Base-by-base conservation (phyloP, 306 rosid genomes). In the Hippophae gyantsensis region DNA sequence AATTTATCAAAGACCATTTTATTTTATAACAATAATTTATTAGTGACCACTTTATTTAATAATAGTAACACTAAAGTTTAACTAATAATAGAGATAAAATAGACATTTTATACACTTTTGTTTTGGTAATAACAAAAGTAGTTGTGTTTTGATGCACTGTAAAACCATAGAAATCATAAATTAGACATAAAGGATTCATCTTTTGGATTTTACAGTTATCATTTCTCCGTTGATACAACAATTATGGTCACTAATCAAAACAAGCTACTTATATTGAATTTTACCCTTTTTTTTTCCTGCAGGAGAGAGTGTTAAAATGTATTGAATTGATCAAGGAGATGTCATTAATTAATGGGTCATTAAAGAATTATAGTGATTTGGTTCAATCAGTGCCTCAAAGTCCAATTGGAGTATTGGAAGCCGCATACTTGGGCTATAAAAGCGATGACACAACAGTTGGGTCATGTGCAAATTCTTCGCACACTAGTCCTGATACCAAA, bases 371-470 rank as follows among this genome's bases (percentile, higher is more conserved):
- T 53, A 72, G 52, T 69, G 83, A 67, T 66, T 58, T 74, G 51
- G 67, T 59, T 52, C 79, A 71, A n/a, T 70, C 71, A 54, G 83
- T 73, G 73, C 94, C 94, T 3, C 85, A 60, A 58, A 88, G 90
- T 26, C 99, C 99, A 61, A 82, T 83, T 14, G 95, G 94, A 64
- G 97, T 93, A 42, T 70, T 93, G 72, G 89, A 93, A 13, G 78
- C 80, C 11, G 52, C 82, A 18, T 84, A 94, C 78, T 84, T 86
- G 61, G 86, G 94, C 90, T 79, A 80, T 78, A 93, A 72, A 74
- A 88, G 85, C 64, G 83, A 86, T 74, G 96, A 82, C 50, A 73
- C 74, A 57, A 70, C 80, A 68, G 80, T 56, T 72, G 85, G 70
- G 73, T 86, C 95, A 68, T 87, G 83, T 78, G 81, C 79, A 51